A percentile compares a stretch with the other conserved stretches of the same genome.
Evolutionary conservation across 257 asterid species (phyloP).

Genomic region (Solanum microdontum): DNA sequence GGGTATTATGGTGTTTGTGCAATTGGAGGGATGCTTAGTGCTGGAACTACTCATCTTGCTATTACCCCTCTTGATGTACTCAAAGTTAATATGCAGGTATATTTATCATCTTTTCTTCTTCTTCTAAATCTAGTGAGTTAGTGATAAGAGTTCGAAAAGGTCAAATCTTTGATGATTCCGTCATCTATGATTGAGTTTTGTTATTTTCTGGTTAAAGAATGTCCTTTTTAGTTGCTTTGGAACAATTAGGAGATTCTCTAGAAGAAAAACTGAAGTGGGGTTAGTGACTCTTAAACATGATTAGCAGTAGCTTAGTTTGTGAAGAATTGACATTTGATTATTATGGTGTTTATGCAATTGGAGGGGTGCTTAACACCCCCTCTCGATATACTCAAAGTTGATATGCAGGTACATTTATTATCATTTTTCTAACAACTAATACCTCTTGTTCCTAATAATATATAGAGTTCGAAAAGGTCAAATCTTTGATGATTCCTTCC

Average conservation of each 20-base stretch:
- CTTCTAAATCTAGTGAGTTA: background rate
- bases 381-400: slow-evolving; percentile 1
- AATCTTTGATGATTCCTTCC: background rate
- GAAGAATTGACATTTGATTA: no score
- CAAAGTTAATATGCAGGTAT: slow-evolving; percentile 43
- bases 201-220: background rate
- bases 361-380: background rate
- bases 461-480: background rate
- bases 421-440: background rate
- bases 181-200: background rate
- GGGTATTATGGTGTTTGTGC: slow-evolving; percentile 35
- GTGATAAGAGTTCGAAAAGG: background rate
- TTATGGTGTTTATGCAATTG: no score
- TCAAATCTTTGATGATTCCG: background rate
- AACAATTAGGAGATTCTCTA: background rate
- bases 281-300: background rate
- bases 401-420: slow-evolving; percentile 20
- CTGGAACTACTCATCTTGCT: slow-evolving; percentile 32
- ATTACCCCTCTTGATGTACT: slow-evolving; percentile 39
- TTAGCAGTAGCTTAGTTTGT: background rate
- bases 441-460: background rate
- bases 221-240: background rate
- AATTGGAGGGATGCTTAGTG: slow-evolving; percentile 31
- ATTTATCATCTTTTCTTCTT: background rate
- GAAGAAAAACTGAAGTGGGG: background rate